phyloP scores from a whole-genome alignment of 1,139 yeast genomes.

The Pichia sp. region DNA sequence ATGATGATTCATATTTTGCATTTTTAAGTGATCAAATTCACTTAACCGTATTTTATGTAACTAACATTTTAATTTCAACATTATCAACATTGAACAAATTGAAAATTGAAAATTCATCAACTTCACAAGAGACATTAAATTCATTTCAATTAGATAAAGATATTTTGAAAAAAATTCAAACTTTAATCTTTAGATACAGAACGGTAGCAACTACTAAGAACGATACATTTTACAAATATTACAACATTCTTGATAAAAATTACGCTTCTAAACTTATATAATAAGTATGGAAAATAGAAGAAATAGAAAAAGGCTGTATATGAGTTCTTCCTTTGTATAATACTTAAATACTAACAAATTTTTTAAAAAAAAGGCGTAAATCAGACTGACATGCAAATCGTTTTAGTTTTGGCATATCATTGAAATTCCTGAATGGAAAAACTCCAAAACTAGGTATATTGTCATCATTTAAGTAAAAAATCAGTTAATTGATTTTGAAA shows the following conservation, averaged over 20 bases:
- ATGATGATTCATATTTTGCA: slow-evolving; percentile 59
- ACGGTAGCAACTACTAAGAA: slow-evolving; percentile 13
- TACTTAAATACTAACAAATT: background rate
- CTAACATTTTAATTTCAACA: slow-evolving; percentile 38
- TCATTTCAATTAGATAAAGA: background rate
- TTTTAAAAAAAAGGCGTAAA: background rate
- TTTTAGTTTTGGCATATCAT: slow-evolving; percentile 23
- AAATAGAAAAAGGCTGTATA: background rate
- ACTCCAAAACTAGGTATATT: slow-evolving; percentile 20
- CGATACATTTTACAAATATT: slow-evolving; percentile 16
- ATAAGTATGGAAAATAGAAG: background rate
- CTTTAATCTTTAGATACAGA: slow-evolving; percentile 9
- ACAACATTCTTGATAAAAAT: slow-evolving; percentile 7
- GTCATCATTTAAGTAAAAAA: slow-evolving; percentile 13
- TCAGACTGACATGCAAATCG: slow-evolving; percentile 85
- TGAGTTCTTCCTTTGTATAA: background rate
- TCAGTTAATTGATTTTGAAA: background rate
- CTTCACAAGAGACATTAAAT: background rate
- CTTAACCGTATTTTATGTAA: slow-evolving; percentile 49
- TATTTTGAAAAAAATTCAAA: slow-evolving; percentile 3
- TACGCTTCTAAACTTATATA: slow-evolving; percentile 1
- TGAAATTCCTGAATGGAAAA: slow-evolving; percentile 2
- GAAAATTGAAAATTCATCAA: background rate
- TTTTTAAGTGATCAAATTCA: slow-evolving; percentile 65
- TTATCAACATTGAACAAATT: slow-evolving; percentile 6